Conservation (phyloP, 2,329 filamentous ascomycete species). For the Nannizziopsis arthrosporioides region DNA sequence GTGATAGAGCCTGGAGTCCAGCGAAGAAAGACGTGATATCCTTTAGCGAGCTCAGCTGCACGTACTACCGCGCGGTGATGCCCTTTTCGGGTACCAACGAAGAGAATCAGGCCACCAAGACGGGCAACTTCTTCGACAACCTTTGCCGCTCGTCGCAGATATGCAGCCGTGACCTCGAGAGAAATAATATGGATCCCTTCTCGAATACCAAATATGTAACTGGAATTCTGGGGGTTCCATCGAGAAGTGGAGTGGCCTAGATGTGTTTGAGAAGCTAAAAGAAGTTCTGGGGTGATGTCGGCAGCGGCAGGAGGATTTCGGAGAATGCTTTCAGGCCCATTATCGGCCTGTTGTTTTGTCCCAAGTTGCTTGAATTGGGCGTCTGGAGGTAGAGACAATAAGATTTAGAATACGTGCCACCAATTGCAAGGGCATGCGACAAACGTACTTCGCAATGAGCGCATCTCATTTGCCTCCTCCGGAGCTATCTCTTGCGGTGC, state of each 20-base stretch:
- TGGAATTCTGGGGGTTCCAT: constrained; percentile 89
- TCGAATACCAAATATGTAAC: constrained; percentile 86
- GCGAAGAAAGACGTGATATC: constrained; percentile 80
- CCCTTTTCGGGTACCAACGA: constrained; percentile 74
- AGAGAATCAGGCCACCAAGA: constrained; percentile 72
- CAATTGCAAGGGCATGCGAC: background rate
- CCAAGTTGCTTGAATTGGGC: constrained; percentile 26
- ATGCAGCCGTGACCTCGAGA: constrained; percentile 74
- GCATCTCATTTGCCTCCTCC: background rate
- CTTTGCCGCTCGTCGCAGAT: constrained; percentile 85
- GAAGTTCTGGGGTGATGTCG: constrained; percentile 78
- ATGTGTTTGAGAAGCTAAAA: constrained; percentile 77
- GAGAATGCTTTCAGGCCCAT: constrained; percentile 35
- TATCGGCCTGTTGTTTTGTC: constrained; percentile 19
- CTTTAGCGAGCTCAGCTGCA: constrained; percentile 64
- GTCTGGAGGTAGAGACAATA: constrained; percentile 16
- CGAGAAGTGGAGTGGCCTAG: constrained; percentile 81
- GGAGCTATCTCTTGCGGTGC: background rate
- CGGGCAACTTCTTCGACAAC: constrained; percentile 79
- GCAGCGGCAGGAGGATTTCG: constrained; percentile 61
- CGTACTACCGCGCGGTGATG: constrained; percentile 71
- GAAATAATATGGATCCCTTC: constrained; percentile 87
- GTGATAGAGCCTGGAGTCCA: constrained; percentile 90
- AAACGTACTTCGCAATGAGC: background rate
- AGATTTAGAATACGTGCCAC: background rate